Percentiles rank a stretch among this genome's conserved stretches.
phyloP scores from a whole-genome alignment of 108 stramenopile genomes.

The Aurantiochytrium sp. region DNA sequence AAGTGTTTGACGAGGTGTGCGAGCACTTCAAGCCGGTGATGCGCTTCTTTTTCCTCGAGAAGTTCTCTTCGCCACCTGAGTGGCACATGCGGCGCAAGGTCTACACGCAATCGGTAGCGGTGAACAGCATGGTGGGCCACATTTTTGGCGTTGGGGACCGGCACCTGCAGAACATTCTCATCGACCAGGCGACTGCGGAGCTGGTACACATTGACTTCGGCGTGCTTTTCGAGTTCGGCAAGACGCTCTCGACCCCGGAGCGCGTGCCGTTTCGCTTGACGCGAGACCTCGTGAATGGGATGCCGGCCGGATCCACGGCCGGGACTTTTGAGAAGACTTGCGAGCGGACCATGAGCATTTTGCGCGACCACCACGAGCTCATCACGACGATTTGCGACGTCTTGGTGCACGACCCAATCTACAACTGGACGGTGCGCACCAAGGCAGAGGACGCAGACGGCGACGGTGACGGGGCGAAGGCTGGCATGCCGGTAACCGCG shows the following conservation, averaged over 20 bases:
- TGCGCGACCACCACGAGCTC: slow-evolving; percentile 70
- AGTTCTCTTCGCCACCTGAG: slow-evolving; percentile 71
- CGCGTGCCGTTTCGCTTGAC: slow-evolving; percentile 94
- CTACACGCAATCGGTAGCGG: slow-evolving; percentile 88
- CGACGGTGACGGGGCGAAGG: slow-evolving; percentile 30
- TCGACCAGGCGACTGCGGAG: slow-evolving; percentile 80
- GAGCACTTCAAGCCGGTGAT: slow-evolving; percentile 78
- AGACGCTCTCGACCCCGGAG: slow-evolving; percentile 78
- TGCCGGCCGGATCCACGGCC: slow-evolving; percentile 74
- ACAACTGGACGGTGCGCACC: slow-evolving; percentile 81
- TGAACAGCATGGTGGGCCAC: slow-evolving; percentile 89
- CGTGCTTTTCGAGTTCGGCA: slow-evolving; percentile 96
- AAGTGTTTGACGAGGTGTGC: slow-evolving; percentile 64
- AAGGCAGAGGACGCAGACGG: slow-evolving; percentile 41
- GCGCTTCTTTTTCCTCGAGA: slow-evolving; percentile 91
- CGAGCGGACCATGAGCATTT: slow-evolving; percentile 69
- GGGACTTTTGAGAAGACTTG: slow-evolving; percentile 76
- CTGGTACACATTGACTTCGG: slow-evolving; percentile 99
- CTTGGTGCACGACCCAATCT: slow-evolving; percentile 86
- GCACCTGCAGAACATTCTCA: slow-evolving; percentile 87
- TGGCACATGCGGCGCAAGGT: slow-evolving; percentile 78
- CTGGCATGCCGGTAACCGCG: no score
- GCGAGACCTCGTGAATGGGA: slow-evolving; percentile 92
- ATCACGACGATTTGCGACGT: slow-evolving; percentile 88
- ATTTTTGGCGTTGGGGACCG: slow-evolving; percentile 97